phyloP scores from a whole-genome alignment of 345 rosid genomes.

The Turnera subulata region DNA sequence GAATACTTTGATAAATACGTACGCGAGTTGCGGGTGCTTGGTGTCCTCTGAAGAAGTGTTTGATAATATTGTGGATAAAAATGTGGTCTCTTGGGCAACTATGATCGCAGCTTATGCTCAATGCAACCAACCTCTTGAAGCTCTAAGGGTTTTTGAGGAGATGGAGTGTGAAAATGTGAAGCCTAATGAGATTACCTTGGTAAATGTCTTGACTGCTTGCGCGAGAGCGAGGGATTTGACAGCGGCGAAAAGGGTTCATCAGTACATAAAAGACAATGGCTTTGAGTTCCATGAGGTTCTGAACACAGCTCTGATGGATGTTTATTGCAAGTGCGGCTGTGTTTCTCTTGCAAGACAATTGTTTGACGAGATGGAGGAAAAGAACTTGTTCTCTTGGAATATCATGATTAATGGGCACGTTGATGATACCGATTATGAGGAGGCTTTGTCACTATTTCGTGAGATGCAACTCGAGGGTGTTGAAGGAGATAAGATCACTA shows the following conservation, averaged over 20 bases:
- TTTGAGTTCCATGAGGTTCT: slow-evolving; percentile 14
- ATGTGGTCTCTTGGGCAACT: slow-evolving; percentile 22
- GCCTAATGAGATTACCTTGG: slow-evolving; percentile 14
- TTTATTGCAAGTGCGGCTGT: slow-evolving; percentile 17
- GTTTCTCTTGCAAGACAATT: neutral
- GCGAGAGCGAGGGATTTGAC: slow-evolving; percentile 9
- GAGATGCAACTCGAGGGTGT: slow-evolving; percentile 15
- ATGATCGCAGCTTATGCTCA: slow-evolving; percentile 17
- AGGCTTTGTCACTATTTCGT: slow-evolving; percentile 15
- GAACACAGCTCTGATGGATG: slow-evolving; percentile 15
- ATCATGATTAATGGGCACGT: slow-evolving; percentile 25
- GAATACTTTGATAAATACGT: slow-evolving; percentile 23
- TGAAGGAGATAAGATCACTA: slow-evolving; percentile 17
- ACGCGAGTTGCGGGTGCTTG: slow-evolving; percentile 19
- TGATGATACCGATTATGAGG: slow-evolving; percentile 11
- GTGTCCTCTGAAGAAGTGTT: slow-evolving; percentile 14
- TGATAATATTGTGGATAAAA: slow-evolving; percentile 16
- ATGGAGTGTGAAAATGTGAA: slow-evolving; percentile 15
- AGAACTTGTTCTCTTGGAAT: slow-evolving; percentile 22
- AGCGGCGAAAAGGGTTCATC: slow-evolving; percentile 8
- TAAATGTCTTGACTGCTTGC: slow-evolving; percentile 12
- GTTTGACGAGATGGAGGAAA: slow-evolving; percentile 13
- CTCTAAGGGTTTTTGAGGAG: slow-evolving; percentile 9
- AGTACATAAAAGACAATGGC: slow-evolving; percentile 15
- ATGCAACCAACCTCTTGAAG: slow-evolving; percentile 11